A percentile compares a stretch with the other conserved stretches of the same genome.
These are phyloP conservation scores for Ochromonadaceae sp. DNA, from an alignment of 352 stramenopile genomes.

Conservation along the genomic window DNA sequence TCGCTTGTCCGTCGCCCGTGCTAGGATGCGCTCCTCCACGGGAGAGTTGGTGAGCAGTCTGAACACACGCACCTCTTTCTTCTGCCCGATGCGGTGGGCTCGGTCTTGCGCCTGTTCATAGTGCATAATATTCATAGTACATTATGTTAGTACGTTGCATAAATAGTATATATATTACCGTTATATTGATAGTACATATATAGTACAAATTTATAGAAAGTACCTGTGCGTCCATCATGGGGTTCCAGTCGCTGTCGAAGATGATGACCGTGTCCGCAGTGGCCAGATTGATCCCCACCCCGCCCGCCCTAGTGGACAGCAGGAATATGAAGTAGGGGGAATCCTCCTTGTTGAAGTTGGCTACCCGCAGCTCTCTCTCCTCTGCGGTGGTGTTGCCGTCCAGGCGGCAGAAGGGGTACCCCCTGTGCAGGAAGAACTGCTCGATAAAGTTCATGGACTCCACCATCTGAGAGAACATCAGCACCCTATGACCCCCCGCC, in stretches of 20 bases:
- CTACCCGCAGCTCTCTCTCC: slow-evolving; percentile 69
- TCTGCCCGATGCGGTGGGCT: slow-evolving; percentile 96
- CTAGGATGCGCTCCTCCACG: slow-evolving; percentile 97
- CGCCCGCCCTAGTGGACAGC: slow-evolving; percentile 87
- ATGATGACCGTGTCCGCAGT: slow-evolving; percentile 97
- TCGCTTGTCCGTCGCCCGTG: slow-evolving; percentile 91
- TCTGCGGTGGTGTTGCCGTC: slow-evolving; percentile 65
- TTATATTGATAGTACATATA: slow-evolving; percentile 57
- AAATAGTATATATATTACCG: no score
- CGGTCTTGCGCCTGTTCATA: slow-evolving; percentile 97
- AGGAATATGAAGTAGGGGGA: slow-evolving; percentile 94
- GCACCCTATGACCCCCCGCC: slow-evolving; percentile 73
- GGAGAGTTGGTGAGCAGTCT: slow-evolving; percentile 90
- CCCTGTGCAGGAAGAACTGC: slow-evolving; percentile 83
- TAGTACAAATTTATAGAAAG: no score
- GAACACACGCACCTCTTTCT: slow-evolving; percentile 85
- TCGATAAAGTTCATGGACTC: slow-evolving; percentile 98
- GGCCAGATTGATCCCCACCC: slow-evolving; percentile 91
- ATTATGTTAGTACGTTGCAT: no score
- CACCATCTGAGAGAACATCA: slow-evolving; percentile 99
- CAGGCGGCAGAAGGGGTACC: slow-evolving; percentile 80
- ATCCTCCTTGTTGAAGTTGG: slow-evolving; percentile 90
- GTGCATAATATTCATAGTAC: no score
- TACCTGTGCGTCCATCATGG: slow-evolving; percentile 65
- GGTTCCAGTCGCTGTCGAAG: slow-evolving; percentile 99